Conservation (phyloP, 1,139 yeast genomes). For the Zygoascus hellenicus region DNA sequence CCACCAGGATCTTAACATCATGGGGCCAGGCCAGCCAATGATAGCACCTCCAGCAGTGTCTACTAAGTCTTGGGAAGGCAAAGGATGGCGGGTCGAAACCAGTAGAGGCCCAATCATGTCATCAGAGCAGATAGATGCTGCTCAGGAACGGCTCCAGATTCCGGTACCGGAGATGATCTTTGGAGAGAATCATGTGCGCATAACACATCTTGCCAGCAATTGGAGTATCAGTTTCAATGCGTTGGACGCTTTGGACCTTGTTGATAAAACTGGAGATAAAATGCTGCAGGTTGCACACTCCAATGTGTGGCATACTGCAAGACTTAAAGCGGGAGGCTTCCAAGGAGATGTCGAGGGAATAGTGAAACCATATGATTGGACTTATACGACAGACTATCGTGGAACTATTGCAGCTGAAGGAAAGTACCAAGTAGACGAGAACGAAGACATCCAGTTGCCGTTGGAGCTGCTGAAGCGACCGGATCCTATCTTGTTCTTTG, state of each 20-base stretch:
- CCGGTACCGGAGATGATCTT: conserved; percentile 98
- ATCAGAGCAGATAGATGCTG: conserved; percentile 64
- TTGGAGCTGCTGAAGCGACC: conserved; percentile 60
- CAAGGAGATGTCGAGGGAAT: conserved; percentile 45
- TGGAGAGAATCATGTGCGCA: conserved; percentile 67
- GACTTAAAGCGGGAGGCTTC: conserved; percentile 31
- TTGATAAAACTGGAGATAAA: conserved; percentile 45
- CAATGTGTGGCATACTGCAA: conserved; percentile 75
- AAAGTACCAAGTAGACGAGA: conserved; percentile 13
- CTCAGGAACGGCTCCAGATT: conserved; percentile 57
- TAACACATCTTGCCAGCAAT: conserved; percentile 38
- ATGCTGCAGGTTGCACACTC: conserved; percentile 74
- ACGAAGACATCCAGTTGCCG: conserved; percentile 47
- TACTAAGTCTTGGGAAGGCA: conserved; percentile 17
- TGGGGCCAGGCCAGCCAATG: background rate
- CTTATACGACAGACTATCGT: conserved; percentile 73
- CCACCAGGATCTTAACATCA: background rate
- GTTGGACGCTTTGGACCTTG: conserved; percentile 69
- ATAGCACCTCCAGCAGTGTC: conserved; percentile 3
- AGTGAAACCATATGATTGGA: conserved; percentile 92
- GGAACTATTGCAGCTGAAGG: conserved; percentile 47
- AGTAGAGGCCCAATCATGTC: conserved; percentile 71
- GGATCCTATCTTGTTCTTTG: conserved; percentile 85
- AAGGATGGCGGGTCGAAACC: conserved; percentile 73
- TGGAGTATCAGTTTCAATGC: conserved; percentile 64